phyloP scores from a whole-genome alignment of 352 stramenopile genomes.

The Pythium apleroticum region DNA sequence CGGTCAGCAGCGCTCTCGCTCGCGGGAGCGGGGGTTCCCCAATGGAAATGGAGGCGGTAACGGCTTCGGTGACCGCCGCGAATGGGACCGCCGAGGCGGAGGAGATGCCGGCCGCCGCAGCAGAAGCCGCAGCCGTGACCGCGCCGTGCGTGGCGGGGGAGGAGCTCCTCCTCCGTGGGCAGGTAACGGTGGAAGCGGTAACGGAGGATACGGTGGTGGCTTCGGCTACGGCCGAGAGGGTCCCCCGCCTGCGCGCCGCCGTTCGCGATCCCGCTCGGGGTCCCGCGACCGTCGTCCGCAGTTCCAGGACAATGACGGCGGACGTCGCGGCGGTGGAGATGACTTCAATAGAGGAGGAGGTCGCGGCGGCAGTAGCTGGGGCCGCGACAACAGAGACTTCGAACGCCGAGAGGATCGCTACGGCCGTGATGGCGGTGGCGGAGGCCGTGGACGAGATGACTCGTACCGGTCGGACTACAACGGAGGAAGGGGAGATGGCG shows the following conservation, averaged over 20 bases:
- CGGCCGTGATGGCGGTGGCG: conserved; percentile 11
- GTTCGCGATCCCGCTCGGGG: conserved; percentile 24
- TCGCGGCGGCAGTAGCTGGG: background rate
- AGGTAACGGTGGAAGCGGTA: conserved; percentile 1
- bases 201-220: conserved; percentile 10
- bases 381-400: conserved; percentile 7
- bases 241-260: conserved; percentile 8
- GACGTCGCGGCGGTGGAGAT: conserved; percentile 14
- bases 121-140: conserved; percentile 25
- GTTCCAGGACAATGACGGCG: conserved; percentile 15
- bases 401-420: background rate
- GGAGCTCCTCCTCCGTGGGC: conserved; percentile 4
- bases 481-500: conserved; percentile 6
- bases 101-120: conserved; percentile 6
- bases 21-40: conserved; percentile 26
- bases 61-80: conserved; percentile 16
- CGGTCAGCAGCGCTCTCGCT: conserved; percentile 32
- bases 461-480: conserved; percentile 21
- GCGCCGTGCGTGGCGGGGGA: background rate
- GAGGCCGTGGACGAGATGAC: conserved; percentile 20
- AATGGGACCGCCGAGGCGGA: conserved; percentile 9
- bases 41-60: conserved; percentile 8
- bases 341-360: conserved; percentile 2
- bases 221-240: conserved; percentile 15
- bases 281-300: conserved; percentile 22